Evolutionary conservation across 768 basidiomycete genomes (phyloP), one percentile per base, ranked within the genome.

Genomic region (Pisolithus marmoratus): DNA sequence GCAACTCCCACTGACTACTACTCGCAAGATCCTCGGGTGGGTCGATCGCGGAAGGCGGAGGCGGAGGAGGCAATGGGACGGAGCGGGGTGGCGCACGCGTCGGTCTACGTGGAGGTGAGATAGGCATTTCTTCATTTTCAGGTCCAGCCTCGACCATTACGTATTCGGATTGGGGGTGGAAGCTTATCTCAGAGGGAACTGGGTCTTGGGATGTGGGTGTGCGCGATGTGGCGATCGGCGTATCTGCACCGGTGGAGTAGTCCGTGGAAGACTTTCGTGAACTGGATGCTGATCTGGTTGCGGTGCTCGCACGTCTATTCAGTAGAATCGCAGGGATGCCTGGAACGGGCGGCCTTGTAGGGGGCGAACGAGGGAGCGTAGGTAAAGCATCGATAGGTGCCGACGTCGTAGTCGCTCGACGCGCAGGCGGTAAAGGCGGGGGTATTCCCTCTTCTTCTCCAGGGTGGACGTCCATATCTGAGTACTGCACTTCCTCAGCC

Each of bases 1-100:
- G 80, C 5, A 85, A 66, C 55, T 87, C 87, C 84, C 84, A 86
- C 57, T 81, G 82, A 22, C 69, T 70, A 34, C 75, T 74, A 41
- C 68, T 72, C 48, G 72, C 72, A 27, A 62, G 60, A 37, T 64
- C 58, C 36, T 72, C 68, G 3, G 71, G 54, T 3, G 69, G 60
- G 22, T 63, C 67, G 5, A 67, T 56, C 49, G 62, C 55, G 8
- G 64, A 64, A 2, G 80, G 75, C 15, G 76, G 72, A 0, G 71
- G 72, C 11, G 75, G 63, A 0, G 68, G 63, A 5, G 73, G 74
- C 14, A 73, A 52, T 9, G 58, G 58, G 53, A 57, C 48, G 8
- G 54, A 52, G 17, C 61, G 62, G 1, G 57, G 19, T 6, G 65
- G 41, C 12, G 34, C 48, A 26, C 70, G 71, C 34, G 60, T 63